Base-by-base conservation (phyloP, 805 yeast genomes). In the Lipomyces mesembrius region DNA sequence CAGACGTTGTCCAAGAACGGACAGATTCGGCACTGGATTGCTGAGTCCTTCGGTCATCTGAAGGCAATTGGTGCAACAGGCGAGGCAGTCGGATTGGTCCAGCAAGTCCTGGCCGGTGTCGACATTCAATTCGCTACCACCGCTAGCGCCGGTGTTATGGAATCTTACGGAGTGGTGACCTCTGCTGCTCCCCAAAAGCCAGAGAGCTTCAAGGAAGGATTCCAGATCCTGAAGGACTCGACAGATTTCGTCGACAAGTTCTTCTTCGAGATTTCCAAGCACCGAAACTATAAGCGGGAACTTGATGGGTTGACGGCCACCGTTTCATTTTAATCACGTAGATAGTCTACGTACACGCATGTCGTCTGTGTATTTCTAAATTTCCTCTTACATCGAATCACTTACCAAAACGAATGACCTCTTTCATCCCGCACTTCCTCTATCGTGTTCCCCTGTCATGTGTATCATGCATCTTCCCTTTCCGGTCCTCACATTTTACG, bases 51-150 rank as follows among this genome's bases (percentile, higher is more conserved):
- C 35, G 62, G 59, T 14, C 62, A 60, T 49, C 57, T 60, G 27
- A 60, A 60, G 57, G 59, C 62, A 12, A 27, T 60, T 12, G 59
- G 62, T 20, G 62, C 62, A 25, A 60, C 59, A 20, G 62, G 62
- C 25, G 58, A 60, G 20, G 62, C 39, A 5, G 58, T 51, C 22
- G 39, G 32, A 12, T 43, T 60, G 17, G 39, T 60, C n/a, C 25
- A 32, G 51, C 39, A n/a, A 29, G 37, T 51, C 27, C 22, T 58
- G 37, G 61, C 53, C 2, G 62, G 32, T 22, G 57, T 60, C n/a
- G 51, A 46, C 25, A n/a, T 60, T 25, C 46, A 39, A 17, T 39
- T 39, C 20, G 49, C 56, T 12, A 37, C n/a, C 17, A 22, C 27
- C 3, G n/a, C 59, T 11, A 34, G 20, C 20, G 37, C n/a, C 25